These are phyloP conservation scores for Lachancea fermentati DNA, from an alignment of 805 yeast genomes.

Conservation along the genomic window DNA sequence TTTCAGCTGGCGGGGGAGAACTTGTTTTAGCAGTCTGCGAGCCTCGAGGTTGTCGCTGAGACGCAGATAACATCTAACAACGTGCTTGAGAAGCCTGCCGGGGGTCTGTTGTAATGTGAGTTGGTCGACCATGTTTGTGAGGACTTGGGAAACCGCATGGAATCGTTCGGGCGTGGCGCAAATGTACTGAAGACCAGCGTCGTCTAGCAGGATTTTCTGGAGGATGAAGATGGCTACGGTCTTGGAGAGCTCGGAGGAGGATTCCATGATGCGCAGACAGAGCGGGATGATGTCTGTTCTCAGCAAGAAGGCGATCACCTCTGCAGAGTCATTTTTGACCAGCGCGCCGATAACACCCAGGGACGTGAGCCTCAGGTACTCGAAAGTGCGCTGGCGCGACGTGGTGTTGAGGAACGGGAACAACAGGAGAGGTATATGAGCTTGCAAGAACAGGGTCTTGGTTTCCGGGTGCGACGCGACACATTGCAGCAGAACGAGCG, in stretches of 20 bases:
- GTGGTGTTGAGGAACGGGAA: slow-evolving; percentile 93
- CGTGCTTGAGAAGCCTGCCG: slow-evolving; percentile 83
- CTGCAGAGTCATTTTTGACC: slow-evolving; percentile 93
- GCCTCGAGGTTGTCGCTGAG: slow-evolving; percentile 88
- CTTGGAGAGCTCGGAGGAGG: slow-evolving; percentile 86
- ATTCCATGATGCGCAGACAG: slow-evolving; percentile 91
- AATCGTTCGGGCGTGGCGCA: slow-evolving; percentile 95
- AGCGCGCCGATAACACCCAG: slow-evolving; percentile 96
- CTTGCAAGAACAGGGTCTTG: slow-evolving; percentile 73
- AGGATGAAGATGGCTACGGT: slow-evolving; percentile 96
- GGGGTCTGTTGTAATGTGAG: slow-evolving; percentile 62
- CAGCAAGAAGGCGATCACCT: slow-evolving; percentile 82
- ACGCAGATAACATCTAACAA: slow-evolving; percentile 87
- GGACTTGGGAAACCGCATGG: slow-evolving; percentile 86
- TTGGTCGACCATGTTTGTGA: slow-evolving; percentile 84
- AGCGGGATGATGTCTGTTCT: slow-evolving; percentile 97
- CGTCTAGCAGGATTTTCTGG: slow-evolving; percentile 88
- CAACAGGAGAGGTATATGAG: slow-evolving; percentile 85
- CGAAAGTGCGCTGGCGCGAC: slow-evolving; percentile 88
- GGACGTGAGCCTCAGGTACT: slow-evolving; percentile 85
- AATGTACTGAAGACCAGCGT: slow-evolving; percentile 82
- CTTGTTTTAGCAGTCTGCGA: slow-evolving; percentile 73
- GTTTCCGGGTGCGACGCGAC: slow-evolving; percentile 95
- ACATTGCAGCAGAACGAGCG: slow-evolving; percentile 89
- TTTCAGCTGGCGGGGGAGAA: slow-evolving; percentile 80